Evolutionary conservation across 495 filamentous ascomycete genomes (phyloP).

Genomic region (Lophiostoma macrostomum): DNA sequence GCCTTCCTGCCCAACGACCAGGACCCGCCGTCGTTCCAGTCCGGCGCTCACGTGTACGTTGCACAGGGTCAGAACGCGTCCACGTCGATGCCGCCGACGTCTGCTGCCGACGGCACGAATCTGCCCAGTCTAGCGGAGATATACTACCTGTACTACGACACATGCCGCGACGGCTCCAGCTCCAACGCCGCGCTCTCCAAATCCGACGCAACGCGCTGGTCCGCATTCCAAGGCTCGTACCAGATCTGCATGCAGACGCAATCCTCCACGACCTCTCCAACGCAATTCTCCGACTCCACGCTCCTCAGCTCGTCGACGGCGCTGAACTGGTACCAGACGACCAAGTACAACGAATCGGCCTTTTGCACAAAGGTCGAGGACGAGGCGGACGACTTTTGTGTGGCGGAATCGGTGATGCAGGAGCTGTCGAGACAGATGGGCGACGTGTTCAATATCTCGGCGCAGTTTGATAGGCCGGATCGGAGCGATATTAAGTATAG

Average conservation of each 20-base stretch:
- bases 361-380: background rate
- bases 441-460: background rate
- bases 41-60: background rate
- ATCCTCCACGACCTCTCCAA: background rate
- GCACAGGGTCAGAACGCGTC: background rate
- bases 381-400: slow-evolving; percentile 7
- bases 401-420: background rate
- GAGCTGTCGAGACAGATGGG: background rate
- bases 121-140: background rate
- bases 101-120: background rate
- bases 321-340: slow-evolving; percentile 1
- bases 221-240: background rate
- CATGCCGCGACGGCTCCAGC: background rate
- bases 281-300: background rate
- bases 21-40: background rate
- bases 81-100: background rate
- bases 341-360: background rate
- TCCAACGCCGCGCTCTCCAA: too few relatives aligned
- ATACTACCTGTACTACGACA: background rate
- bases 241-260: background rate
- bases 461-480: background rate
- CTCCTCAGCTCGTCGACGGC: background rate
- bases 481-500: background rate
- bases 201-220: background rate
- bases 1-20: background rate